These are phyloP conservation scores for Fistulifera solaris DNA, from an alignment of 108 stramenopile species.

Conservation along the genomic window DNA sequence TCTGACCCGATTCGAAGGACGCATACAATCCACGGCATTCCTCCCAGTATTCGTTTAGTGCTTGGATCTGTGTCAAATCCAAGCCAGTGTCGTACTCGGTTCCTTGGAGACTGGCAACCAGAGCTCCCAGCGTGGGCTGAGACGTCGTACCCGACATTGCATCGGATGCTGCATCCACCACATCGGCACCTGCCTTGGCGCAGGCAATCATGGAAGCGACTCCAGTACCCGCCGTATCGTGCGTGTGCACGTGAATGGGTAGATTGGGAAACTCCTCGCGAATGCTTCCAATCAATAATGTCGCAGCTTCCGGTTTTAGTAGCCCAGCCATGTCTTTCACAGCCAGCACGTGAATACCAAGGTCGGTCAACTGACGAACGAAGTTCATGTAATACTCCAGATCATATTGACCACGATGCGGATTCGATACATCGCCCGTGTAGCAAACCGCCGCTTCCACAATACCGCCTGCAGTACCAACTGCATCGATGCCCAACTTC, in stretches of 20 bases:
- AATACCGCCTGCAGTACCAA: constrained; percentile 89
- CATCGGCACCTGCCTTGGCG: constrained; percentile 92
- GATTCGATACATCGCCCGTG: constrained; percentile 93
- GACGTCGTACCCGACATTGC: constrained; percentile 93
- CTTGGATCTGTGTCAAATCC: constrained; percentile 42
- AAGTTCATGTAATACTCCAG: constrained; percentile 91
- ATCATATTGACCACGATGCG: constrained; percentile 71
- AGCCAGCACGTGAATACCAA: constrained; percentile 89
- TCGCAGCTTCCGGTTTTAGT: constrained; percentile 86
- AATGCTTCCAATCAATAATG: constrained; percentile 66
- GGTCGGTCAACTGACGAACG: constrained; percentile 61
- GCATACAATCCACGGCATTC: constrained; percentile 86
- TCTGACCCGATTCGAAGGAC: constrained; percentile 95
- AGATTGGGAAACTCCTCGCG: constrained; percentile 84
- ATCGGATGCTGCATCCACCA: constrained; percentile 89
- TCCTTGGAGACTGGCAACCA: constrained; percentile 75
- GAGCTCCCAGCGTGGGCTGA: constrained; percentile 91
- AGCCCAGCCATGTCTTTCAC: constrained; percentile 98
- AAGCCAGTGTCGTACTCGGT: constrained; percentile 88
- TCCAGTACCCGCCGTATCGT: constrained; percentile 84
- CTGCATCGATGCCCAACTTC: constrained; percentile 93
- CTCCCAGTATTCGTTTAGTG: constrained; percentile 93
- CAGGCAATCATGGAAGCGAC: constrained; percentile 91
- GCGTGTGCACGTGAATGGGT: constrained; percentile 84
- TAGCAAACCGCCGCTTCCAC: constrained; percentile 93